phyloP scores from a whole-genome alignment of 2,329 filamentous ascomycete genomes.

The Neofusicoccum kwambonambiense region DNA sequence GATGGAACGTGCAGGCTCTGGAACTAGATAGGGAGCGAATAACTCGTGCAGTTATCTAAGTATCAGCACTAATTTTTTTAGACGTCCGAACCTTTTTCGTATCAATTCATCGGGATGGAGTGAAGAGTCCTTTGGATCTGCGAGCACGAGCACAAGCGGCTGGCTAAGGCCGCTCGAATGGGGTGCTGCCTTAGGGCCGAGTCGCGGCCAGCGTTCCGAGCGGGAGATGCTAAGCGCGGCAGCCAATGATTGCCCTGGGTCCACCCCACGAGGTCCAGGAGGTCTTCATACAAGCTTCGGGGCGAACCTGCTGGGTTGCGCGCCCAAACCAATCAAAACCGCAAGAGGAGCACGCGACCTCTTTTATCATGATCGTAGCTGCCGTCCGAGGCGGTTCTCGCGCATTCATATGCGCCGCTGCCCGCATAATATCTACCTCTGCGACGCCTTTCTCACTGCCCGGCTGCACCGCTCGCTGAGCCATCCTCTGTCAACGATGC shows the following conservation, averaged over 20 bases:
- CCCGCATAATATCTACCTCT: neutral
- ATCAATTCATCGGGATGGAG: neutral
- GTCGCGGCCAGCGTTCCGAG: neutral
- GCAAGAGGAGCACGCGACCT: conserved; percentile 7
- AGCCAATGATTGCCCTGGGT: neutral
- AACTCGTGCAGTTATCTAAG: neutral
- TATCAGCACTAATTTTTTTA: conserved; percentile 4
- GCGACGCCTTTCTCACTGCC: neutral
- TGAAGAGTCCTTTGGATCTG: neutral
- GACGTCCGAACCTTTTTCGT: neutral
- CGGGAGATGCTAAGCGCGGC: neutral
- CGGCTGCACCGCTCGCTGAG: neutral
- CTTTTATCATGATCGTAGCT: neutral
- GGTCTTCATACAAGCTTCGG: neutral
- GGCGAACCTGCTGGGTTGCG: neutral
- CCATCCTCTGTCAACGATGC: conserved; percentile 50
- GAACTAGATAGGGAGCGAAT: conserved; percentile 46
- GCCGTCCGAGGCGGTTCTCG: neutral
- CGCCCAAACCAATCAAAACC: conserved; percentile 11
- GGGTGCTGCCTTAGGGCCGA: neutral
- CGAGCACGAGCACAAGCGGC: conserved; percentile 1
- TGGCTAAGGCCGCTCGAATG: neutral
- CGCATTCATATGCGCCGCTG: neutral
- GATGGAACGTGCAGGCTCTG: conserved; percentile 91
- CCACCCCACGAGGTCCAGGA: neutral